Conservation (phyloP, 1,139 yeast genomes). For the Geotrichum phurueaensis region DNA sequence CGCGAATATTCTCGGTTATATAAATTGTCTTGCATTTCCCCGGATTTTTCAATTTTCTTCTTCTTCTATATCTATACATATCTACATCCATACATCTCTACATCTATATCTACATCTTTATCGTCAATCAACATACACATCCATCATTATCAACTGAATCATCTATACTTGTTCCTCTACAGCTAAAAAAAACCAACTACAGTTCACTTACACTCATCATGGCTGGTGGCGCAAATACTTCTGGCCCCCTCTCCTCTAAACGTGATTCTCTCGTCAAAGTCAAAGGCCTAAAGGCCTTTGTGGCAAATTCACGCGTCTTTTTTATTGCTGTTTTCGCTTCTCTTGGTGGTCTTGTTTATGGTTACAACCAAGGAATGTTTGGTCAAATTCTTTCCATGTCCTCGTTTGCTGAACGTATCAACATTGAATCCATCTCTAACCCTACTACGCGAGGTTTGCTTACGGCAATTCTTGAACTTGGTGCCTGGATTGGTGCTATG, state of each 20-base stretch:
- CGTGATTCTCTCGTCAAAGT: constrained; percentile 9
- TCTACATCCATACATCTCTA: no score
- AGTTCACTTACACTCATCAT: background rate
- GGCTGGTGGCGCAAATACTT: constrained; percentile 6
- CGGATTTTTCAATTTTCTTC: background rate
- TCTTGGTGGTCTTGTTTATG: constrained; percentile 33
- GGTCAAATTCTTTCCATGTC: constrained; percentile 53
- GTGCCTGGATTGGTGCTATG: constrained; percentile 28
- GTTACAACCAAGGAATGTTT: constrained; percentile 47
- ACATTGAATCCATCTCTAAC: constrained; percentile 47
- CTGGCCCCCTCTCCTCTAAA: constrained; percentile 11
- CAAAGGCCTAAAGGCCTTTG: constrained; percentile 33
- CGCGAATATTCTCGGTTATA: background rate
- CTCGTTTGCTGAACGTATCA: constrained; percentile 41
- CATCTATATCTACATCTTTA: no score
- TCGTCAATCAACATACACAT: no score
- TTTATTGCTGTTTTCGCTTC: constrained; percentile 31
- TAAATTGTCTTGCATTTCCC: background rate
- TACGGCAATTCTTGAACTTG: constrained; percentile 29
- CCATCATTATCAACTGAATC: no score
- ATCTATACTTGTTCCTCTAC: no score
- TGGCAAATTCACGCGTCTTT: constrained; percentile 24
- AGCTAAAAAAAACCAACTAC: no score
- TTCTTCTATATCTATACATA: no score
- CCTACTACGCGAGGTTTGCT: constrained; percentile 30